phyloP scores from a whole-genome alignment of 805 yeast genomes.

The Candida vaughaniae region DNA sequence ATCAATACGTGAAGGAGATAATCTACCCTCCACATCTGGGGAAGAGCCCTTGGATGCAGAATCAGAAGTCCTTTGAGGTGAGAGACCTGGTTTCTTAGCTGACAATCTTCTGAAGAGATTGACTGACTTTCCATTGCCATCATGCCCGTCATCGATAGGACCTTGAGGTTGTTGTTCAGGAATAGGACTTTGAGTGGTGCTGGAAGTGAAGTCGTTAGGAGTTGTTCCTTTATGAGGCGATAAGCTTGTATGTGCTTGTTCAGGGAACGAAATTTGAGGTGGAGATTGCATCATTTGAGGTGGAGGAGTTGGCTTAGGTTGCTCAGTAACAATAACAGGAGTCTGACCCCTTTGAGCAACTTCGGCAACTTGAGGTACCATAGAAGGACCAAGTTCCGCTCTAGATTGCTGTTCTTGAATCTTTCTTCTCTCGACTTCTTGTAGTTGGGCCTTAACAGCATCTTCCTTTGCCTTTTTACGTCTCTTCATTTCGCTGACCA shows the following conservation, averaged over 20 bases:
- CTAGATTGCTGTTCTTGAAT: conserved; percentile 4
- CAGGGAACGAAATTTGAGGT: conserved; percentile 28
- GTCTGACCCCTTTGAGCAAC: conserved; percentile 4
- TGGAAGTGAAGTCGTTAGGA: conserved; percentile 1
- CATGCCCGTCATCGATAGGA: conserved; percentile 28
- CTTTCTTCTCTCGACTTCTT: conserved; percentile 15
- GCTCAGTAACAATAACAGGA: conserved; percentile 6
- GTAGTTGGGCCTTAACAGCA: conserved; percentile 31
- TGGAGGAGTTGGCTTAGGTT: conserved; percentile 6
- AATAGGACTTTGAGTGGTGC: conserved; percentile 26
- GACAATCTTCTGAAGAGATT: conserved; percentile 40
- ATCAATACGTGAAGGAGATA: conserved; percentile 24
- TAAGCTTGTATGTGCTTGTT: conserved; percentile 38
- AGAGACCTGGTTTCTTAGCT: conserved; percentile 20
- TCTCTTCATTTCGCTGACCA: conserved; percentile 80
- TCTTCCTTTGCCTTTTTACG: conserved; percentile 64
- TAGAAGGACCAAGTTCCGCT: background rate
- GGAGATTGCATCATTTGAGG: conserved; percentile 9
- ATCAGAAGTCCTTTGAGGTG: conserved; percentile 13
- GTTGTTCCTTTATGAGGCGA: conserved; percentile 9
- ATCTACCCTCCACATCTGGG: conserved; percentile 10
- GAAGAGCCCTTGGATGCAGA: conserved; percentile 12
- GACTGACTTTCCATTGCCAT: conserved; percentile 31
- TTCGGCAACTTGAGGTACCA: conserved; percentile 7
- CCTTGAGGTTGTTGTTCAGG: conserved; percentile 33